phyloP scores from a whole-genome alignment of 805 yeast species.

The Teunomyces tritomae region DNA sequence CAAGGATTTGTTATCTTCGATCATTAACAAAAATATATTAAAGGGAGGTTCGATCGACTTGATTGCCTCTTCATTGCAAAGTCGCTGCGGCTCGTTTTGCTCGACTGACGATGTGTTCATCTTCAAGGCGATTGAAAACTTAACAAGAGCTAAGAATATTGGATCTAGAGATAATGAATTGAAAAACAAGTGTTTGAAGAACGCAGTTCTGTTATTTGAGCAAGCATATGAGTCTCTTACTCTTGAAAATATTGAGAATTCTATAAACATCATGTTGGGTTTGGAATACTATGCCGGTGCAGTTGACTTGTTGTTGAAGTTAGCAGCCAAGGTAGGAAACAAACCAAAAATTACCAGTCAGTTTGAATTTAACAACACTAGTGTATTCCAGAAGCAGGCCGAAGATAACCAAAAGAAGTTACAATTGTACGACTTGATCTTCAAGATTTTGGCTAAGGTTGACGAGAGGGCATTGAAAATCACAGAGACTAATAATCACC shows the following conservation, averaged over 20 bases:
- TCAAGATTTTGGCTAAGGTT: conserved; percentile 68
- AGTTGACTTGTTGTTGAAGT: conserved; percentile 72
- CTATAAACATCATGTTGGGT: conserved; percentile 72
- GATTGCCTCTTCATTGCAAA: conserved; percentile 83
- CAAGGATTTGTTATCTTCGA: conserved; percentile 83
- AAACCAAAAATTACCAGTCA: conserved; percentile 8
- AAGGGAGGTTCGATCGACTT: conserved; percentile 92
- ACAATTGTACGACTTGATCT: conserved; percentile 65
- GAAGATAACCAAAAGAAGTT: conserved; percentile 20
- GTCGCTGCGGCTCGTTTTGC: conserved; percentile 91
- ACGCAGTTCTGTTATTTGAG: conserved; percentile 74
- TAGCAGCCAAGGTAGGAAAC: conserved; percentile 60
- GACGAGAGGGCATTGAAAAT: conserved; percentile 60
- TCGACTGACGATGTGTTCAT: conserved; percentile 90
- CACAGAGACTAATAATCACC: conserved; percentile 33
- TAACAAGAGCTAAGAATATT: conserved; percentile 79
- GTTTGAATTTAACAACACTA: conserved; percentile 7
- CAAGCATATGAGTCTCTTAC: conserved; percentile 76
- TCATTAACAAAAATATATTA: conserved; percentile 82
- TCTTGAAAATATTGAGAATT: conserved; percentile 76
- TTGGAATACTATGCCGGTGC: conserved; percentile 83
- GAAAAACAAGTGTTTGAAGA: conserved; percentile 60
- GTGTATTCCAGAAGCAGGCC: neutral
- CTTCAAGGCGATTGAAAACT: conserved; percentile 89
- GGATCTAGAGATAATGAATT: conserved; percentile 70